Evolutionary conservation across 305 asterid species (phyloP).

Genomic region (Euphrasia arctica): DNA sequence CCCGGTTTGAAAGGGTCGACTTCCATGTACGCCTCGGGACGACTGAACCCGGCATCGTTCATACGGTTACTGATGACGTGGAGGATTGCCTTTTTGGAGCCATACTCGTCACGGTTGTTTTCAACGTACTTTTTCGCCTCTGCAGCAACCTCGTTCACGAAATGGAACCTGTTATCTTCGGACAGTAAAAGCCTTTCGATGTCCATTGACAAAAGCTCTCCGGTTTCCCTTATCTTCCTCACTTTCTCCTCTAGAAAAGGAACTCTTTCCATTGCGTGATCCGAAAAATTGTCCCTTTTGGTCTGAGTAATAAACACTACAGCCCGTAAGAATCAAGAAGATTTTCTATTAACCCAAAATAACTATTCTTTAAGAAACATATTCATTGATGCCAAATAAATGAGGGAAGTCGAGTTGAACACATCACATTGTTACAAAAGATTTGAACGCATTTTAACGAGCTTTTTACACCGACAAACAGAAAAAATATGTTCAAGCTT

Average conservation of each 20-base stretch:
- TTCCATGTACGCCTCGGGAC: constrained; percentile 82
- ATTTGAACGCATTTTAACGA: no score
- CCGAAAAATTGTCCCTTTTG: constrained; percentile 58
- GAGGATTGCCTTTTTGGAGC: constrained; percentile 83
- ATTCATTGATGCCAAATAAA: constrained; percentile 2
- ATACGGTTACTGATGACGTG: constrained; percentile 91
- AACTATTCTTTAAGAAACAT: neutral
- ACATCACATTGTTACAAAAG: neutral
- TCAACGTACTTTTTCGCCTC: constrained; percentile 90
- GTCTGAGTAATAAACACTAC: constrained; percentile 29
- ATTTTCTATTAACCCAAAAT: neutral
- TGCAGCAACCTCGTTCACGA: constrained; percentile 88
- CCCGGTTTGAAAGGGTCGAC: constrained; percentile 89
- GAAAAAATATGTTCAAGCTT: no score
- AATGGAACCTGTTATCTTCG: constrained; percentile 78
- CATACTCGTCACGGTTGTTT: constrained; percentile 88
- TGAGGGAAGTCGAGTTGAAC: neutral
- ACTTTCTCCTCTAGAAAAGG: constrained; percentile 96
- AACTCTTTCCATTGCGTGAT: constrained; percentile 57
- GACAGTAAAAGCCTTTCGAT: constrained; percentile 72
- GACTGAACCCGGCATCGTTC: constrained; percentile 79
- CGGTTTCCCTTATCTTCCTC: constrained; percentile 74
- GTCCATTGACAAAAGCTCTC: constrained; percentile 67
- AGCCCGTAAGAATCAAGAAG: neutral
- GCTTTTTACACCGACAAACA: no score